These are phyloP conservation scores for Talaromyces verruculosus DNA, from an alignment of 2,329 filamentous ascomycete genomes.

Conservation along the genomic window DNA sequence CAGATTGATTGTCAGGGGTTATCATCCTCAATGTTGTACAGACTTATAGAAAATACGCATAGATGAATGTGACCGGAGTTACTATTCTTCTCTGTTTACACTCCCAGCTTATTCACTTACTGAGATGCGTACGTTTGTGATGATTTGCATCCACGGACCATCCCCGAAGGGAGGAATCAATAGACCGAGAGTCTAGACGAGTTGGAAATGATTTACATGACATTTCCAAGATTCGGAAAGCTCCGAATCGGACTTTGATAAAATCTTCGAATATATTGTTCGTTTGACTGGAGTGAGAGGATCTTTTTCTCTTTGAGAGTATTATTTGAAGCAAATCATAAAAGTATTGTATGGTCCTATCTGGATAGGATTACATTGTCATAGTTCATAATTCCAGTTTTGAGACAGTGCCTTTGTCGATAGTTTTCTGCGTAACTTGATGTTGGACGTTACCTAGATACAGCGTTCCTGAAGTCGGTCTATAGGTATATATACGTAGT, in stretches of 20 bases:
- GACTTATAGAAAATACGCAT: no score
- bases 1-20: not conserved
- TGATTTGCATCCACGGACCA: no score
- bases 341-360: not conserved
- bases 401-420: not conserved
- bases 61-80: not conserved
- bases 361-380: not conserved
- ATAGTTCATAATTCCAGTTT: no score
- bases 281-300: not conserved
- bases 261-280: not conserved
- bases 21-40: not conserved
- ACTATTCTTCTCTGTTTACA: not conserved
- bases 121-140: no score
- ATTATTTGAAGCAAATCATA: not conserved
- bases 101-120: no score
- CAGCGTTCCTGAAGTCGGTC: no score
- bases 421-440: no score
- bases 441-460: no score
- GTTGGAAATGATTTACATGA: slow-evolving; percentile 2
- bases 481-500: not conserved
- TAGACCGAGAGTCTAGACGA: not conserved
- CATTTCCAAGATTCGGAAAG: not conserved
- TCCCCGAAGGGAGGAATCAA: not conserved
- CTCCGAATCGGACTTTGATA: not conserved
- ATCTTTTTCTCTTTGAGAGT: not conserved